Conservation (phyloP, 2,329 filamentous ascomycete genomes). For the Trichophyton schoenleinii region DNA sequence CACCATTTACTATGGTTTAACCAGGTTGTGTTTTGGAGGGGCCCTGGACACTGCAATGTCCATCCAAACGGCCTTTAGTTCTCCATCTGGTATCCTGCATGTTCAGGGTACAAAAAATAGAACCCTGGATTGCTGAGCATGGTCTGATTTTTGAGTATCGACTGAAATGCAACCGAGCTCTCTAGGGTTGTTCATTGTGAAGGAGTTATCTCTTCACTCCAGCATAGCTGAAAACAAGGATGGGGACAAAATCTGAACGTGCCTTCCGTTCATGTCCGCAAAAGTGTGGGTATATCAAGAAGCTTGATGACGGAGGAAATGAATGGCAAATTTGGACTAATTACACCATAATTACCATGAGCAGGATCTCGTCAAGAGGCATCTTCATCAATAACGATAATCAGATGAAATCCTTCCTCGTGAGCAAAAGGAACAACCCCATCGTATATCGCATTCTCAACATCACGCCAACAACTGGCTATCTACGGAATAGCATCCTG, state of each 20-base stretch:
- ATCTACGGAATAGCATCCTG: not conserved
- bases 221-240: not conserved
- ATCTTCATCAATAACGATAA: not conserved
- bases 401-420: not conserved
- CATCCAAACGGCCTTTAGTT: not conserved
- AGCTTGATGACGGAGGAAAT: not conserved
- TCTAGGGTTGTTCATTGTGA: not conserved
- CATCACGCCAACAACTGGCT: not conserved
- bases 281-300: not conserved
- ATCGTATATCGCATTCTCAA: not conserved
- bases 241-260: too few relatives aligned
- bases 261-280: not conserved
- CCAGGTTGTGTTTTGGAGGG: not conserved
- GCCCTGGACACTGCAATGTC: not conserved
- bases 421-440: not conserved
- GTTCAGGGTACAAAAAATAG: not conserved
- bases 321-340: too few relatives aligned
- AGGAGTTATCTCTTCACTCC: not conserved
- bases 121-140: not conserved
- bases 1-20: not conserved
- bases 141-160: not conserved
- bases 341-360: not conserved
- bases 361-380: not conserved
- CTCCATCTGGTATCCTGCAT: not conserved
- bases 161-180: not conserved